Conservation (phyloP, 2,329 filamentous ascomycete genomes). For the Periconia sp. region DNA sequence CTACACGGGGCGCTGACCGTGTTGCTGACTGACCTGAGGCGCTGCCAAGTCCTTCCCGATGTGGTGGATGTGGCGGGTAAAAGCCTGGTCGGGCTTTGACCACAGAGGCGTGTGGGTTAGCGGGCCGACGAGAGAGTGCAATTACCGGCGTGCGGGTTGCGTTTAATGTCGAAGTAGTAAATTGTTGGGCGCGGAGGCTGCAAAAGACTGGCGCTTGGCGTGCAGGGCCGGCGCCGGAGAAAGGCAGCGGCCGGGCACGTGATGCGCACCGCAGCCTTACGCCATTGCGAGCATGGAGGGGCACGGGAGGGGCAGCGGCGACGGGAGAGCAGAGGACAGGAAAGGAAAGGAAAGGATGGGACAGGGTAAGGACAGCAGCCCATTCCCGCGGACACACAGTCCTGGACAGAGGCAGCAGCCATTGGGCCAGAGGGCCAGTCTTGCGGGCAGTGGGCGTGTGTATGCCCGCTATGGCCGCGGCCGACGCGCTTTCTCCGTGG, state of each 20-base stretch:
- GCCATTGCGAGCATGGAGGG: constrained; percentile 8
- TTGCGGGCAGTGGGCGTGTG: too few relatives aligned
- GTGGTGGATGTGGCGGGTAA: constrained; percentile 9
- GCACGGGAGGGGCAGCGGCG: constrained; percentile 14
- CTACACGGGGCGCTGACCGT: constrained; percentile 13
- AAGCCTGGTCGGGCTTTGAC: constrained; percentile 21
- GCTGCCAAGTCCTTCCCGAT: constrained; percentile 16
- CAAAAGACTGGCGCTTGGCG: constrained; percentile 11
- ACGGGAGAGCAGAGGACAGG: background rate
- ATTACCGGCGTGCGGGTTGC: constrained; percentile 21
- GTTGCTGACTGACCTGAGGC: constrained; percentile 3
- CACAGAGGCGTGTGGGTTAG: constrained; percentile 22
- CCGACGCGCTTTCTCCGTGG: constrained; percentile 32
- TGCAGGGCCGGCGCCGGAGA: constrained; percentile 3
- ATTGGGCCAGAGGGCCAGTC: too few relatives aligned
- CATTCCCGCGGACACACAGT: too few relatives aligned
- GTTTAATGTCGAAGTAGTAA: constrained; percentile 18
- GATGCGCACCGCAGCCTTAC: constrained; percentile 9
- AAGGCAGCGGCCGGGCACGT: constrained; percentile 14
- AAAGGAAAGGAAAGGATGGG: too few relatives aligned
- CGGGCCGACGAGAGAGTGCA: constrained; percentile 30
- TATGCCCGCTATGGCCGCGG: constrained; percentile 34
- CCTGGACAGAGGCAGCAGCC: too few relatives aligned
- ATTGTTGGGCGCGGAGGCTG: constrained; percentile 23
- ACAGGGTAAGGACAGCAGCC: too few relatives aligned